Base-by-base conservation (phyloP, 345 rosid species). In the Gossypium stocksii region DNA sequence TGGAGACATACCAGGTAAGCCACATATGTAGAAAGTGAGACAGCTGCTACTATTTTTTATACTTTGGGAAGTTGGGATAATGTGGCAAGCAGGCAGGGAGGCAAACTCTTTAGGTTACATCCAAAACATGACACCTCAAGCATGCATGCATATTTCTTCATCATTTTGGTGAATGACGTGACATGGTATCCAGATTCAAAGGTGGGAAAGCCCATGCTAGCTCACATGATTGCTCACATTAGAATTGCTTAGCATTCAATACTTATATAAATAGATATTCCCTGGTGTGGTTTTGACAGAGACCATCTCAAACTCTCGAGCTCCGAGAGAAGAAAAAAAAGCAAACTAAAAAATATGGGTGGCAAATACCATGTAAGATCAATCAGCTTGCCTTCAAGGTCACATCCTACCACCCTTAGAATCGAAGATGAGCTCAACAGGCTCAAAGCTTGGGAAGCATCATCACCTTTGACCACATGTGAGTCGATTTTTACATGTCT, bases 331-430 rank as follows among this genome's bases (percentile, higher is more conserved):
- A 20, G 25, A 12, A 57, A 19, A 49, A 49, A 8, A 15, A 66
- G 51, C 62, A 72, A 57, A 62, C 6, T 11, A 66, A 12, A 66
- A 80, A 56, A 20, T 9, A 56, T 87, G 88, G 86, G 83, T 4
- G 61, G 69, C 29, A 85, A 77, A 22, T 83, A 74, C 70, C 85
- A 84, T 43, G 70, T 80, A 27, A 76, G 94, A 84, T 91, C 94
- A n/a, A 80, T 86, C 25, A 93, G 97, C 78, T 82, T 91, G 72
- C 92, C 97, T 65, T 79, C 93, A 61, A 89, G 92, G 58, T 83
- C 91, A 62, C 93, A 93, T 83, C 96, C 93, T 9, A 80, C 72
- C 58, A 89, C 89, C 19, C 49, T 70, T 7, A 76, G 19, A 44
- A 60, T 85, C 5, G 86, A 87, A 74, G 89, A 88, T 67, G 88